Conservation (phyloP, 2,329 filamentous ascomycete species). For the Colletotrichum caudatum region DNA sequence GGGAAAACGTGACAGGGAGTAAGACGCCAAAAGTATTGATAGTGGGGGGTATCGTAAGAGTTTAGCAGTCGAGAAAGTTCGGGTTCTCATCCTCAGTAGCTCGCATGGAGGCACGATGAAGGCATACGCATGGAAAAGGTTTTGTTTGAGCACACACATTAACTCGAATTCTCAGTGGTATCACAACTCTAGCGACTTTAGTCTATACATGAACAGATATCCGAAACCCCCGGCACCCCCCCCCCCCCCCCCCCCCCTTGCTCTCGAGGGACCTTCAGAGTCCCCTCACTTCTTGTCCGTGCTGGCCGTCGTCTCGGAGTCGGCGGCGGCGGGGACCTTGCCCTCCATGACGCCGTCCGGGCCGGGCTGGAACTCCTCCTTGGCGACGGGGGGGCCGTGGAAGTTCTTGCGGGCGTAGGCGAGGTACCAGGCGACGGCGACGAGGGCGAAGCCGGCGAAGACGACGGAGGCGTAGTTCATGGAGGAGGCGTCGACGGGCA, state of each 20-base stretch:
- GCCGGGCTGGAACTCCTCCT: slow-evolving; percentile 44
- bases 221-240: too few species aligned
- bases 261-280: background rate
- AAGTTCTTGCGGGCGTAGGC: slow-evolving; percentile 73
- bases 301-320: slow-evolving; percentile 35
- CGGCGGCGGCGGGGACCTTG: slow-evolving; percentile 10
- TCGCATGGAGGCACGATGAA: too few species aligned
- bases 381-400: slow-evolving; percentile 64
- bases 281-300: slow-evolving; percentile 34
- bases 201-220: background rate
- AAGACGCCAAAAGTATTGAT: too few species aligned
- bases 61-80: too few species aligned
- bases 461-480: slow-evolving; percentile 79
- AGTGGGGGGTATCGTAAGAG: too few species aligned
- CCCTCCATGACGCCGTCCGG: slow-evolving; percentile 40
- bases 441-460: slow-evolving; percentile 70
- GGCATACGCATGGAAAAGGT: background rate
- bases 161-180: background rate
- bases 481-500: slow-evolving; percentile 65
- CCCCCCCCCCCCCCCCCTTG: too few species aligned
- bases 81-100: too few species aligned
- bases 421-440: slow-evolving; percentile 74
- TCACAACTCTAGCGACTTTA: background rate
- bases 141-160: background rate
- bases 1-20: too few species aligned